Evolutionary conservation across 164 flowering plant genomes (phyloP).

Genomic region (Hamamelis virginiana): DNA sequence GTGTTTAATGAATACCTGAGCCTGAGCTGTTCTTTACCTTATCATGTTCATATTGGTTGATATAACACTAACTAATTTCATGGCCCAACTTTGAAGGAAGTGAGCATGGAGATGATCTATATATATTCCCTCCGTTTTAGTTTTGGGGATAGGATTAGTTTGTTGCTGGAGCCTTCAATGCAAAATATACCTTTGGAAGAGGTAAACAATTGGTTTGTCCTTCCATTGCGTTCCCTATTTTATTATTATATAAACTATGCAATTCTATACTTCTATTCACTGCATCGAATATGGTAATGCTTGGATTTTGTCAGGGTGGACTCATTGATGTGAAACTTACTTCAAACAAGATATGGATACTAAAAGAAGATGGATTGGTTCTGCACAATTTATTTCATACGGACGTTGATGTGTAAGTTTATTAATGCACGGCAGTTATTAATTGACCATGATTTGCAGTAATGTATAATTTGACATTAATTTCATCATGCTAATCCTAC

Average conservation of each 20-base stretch:
- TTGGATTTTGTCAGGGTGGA: conserved; percentile 44
- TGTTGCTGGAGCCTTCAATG: conserved; percentile 40
- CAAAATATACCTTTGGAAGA: conserved; percentile 46
- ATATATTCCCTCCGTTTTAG: conserved; percentile 35
- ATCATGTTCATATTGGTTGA: not conserved
- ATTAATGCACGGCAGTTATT: not conserved
- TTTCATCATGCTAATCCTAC: not conserved
- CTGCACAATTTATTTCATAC: conserved; percentile 32
- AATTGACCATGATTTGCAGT: not conserved
- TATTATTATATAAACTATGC: not conserved
- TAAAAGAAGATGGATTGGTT: conserved; percentile 64
- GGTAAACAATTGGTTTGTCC: conserved; percentile 30
- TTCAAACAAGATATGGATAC: conserved; percentile 69
- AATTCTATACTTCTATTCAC: no score
- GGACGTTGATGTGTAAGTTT: conserved; percentile 45
- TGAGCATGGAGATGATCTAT: conserved; percentile 35
- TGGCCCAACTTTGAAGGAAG: conserved; percentile 46
- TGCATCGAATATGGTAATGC: conserved; percentile 4
- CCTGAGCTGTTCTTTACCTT: not conserved
- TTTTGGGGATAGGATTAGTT: conserved; percentile 40
- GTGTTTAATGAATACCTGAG: not conserved
- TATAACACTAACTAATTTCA: conserved; percentile 1
- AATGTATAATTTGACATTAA: not conserved
- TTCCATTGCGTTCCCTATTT: not conserved
- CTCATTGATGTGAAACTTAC: conserved; percentile 66